A percentile compares a stretch with the other conserved stretches of the same genome.
phyloP scores from a whole-genome alignment of 805 yeast species.

The Candida lessepsii region DNA sequence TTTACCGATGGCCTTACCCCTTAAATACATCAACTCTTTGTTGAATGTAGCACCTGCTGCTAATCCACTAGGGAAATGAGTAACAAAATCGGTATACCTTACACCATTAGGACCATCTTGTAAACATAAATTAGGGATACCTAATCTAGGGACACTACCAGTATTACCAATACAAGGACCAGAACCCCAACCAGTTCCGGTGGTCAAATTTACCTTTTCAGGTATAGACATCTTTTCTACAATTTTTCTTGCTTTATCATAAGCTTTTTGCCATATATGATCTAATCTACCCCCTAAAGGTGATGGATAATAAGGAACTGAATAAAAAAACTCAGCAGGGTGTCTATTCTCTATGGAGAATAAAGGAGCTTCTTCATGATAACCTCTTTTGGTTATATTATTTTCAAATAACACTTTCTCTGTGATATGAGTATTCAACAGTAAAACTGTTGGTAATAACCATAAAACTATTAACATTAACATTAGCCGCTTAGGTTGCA shows the following conservation, averaged over 20 bases:
- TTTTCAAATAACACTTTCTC: neutral
- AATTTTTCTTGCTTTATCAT: conserved; percentile 51
- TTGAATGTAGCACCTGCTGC: conserved; percentile 61
- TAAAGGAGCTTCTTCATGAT: conserved; percentile 33
- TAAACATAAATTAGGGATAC: conserved; percentile 53
- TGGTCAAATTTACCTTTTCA: conserved; percentile 61
- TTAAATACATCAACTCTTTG: conserved; percentile 46
- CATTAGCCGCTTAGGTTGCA: conserved; percentile 8
- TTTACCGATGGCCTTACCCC: conserved; percentile 57
- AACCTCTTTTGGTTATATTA: conserved; percentile 21
- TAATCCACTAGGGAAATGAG: conserved; percentile 58
- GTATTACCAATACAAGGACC: conserved; percentile 65
- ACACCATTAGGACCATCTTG: conserved; percentile 68
- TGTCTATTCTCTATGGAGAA: conserved; percentile 28
- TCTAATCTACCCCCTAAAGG: conserved; percentile 49
- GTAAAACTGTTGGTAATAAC: neutral
- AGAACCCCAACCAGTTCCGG: conserved; percentile 64
- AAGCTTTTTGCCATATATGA: conserved; percentile 57
- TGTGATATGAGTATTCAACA: neutral
- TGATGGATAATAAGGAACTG: conserved; percentile 34
- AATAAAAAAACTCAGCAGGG: conserved; percentile 25
- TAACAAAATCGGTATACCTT: conserved; percentile 53
- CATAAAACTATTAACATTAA: neutral
- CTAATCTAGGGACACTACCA: conserved; percentile 54
- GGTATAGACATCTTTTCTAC: conserved; percentile 55